Conservation (phyloP, 495 filamentous ascomycete species). For the Penicillium simplicissimum region DNA sequence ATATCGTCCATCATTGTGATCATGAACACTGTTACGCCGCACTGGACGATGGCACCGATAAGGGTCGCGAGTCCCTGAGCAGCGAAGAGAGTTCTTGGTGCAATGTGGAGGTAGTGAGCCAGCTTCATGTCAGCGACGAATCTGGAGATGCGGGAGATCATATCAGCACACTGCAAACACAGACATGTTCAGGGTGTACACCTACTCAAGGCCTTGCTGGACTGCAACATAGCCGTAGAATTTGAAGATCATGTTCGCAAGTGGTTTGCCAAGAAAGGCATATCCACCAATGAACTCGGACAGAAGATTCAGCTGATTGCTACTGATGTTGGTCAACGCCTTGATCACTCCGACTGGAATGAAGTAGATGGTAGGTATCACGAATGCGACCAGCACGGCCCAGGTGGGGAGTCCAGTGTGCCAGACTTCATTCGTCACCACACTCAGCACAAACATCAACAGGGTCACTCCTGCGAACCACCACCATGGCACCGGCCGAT, state of each 20-base stretch:
- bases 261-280: slow-evolving; percentile 64
- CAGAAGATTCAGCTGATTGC: slow-evolving; percentile 64
- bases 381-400: slow-evolving; percentile 63
- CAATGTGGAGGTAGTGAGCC: slow-evolving; percentile 77
- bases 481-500: slow-evolving; percentile 46
- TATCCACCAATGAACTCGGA: slow-evolving; percentile 75
- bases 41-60: slow-evolving; percentile 65
- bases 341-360: slow-evolving; percentile 55
- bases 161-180: neutral
- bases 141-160: slow-evolving; percentile 35
- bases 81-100: slow-evolving; percentile 66
- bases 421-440: slow-evolving; percentile 64
- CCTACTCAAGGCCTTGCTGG: slow-evolving; percentile 48
- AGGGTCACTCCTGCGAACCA: slow-evolving; percentile 42
- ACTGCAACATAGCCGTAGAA: slow-evolving; percentile 74
- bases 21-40: slow-evolving; percentile 65
- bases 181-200: slow-evolving; percentile 28
- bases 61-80: slow-evolving; percentile 68
- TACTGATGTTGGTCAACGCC: slow-evolving; percentile 67
- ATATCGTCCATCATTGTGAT: slow-evolving; percentile 61
- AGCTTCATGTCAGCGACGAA: slow-evolving; percentile 76
- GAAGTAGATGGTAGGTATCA: slow-evolving; percentile 45
- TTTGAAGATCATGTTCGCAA: slow-evolving; percentile 76
- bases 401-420: slow-evolving; percentile 66
- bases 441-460: slow-evolving; percentile 58